Conservation (phyloP, 139 green algal species). For the Coccomyxa sp. region DNA sequence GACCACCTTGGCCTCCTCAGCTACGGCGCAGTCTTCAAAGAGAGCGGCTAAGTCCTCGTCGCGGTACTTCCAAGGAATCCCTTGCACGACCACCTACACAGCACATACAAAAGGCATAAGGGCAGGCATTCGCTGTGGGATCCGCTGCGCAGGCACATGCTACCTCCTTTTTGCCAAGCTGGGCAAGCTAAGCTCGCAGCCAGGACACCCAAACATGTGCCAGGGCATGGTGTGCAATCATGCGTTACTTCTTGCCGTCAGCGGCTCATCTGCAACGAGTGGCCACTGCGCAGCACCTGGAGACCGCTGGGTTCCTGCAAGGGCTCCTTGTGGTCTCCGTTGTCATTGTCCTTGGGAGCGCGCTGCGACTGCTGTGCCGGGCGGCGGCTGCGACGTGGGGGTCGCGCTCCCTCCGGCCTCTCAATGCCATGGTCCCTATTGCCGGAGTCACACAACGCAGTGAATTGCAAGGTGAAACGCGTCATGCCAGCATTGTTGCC, state of each 20-base stretch:
- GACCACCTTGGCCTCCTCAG: slow-evolving; percentile 72
- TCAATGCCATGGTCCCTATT: slow-evolving; percentile 20
- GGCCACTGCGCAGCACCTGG: slow-evolving; percentile 24
- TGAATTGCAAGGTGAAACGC: background rate
- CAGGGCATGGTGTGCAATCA: too few species aligned
- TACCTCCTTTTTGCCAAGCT: too few species aligned
- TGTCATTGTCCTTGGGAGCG: background rate
- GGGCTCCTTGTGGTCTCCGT: slow-evolving; percentile 33
- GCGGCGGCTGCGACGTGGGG: slow-evolving; percentile 1
- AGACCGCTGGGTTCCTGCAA: slow-evolving; percentile 51
- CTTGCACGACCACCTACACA: slow-evolving; percentile 83
- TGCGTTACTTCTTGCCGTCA: too few species aligned
- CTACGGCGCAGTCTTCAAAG: slow-evolving; percentile 60
- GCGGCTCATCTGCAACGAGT: too few species aligned
- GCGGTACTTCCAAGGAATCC: slow-evolving; percentile 85
- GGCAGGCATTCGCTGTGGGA: too few species aligned
- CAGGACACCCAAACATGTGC: too few species aligned
- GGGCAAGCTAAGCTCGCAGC: too few species aligned
- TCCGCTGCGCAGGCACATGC: too few species aligned
- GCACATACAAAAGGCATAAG: background rate
- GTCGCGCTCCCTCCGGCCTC: background rate
- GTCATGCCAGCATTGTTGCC: background rate
- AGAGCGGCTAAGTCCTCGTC: slow-evolving; percentile 75
- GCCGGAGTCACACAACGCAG: background rate
- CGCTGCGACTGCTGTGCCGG: slow-evolving; percentile 13